phyloP scores from a whole-genome alignment of 331 rosid genomes.

The Acacia concinna region DNA sequence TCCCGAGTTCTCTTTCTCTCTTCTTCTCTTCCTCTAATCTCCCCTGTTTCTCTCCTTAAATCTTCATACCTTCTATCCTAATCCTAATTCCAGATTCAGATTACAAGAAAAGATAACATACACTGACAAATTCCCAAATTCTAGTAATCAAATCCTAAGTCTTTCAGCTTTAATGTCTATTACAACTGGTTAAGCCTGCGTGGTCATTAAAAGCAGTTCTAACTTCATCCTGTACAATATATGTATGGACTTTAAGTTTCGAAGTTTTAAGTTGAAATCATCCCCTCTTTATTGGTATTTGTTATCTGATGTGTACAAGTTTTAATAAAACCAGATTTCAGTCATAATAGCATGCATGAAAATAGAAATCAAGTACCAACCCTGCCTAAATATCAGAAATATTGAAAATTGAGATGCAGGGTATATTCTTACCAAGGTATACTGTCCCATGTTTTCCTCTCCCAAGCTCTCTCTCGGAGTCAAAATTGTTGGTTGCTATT shows the following conservation, averaged over 20 bases:
- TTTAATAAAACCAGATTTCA: not conserved
- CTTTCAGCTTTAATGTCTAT: not conserved
- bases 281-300: not conserved
- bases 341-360: not conserved
- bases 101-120: no score
- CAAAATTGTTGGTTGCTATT: conserved; percentile 59
- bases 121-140: not conserved
- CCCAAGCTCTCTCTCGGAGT: conserved; percentile 54
- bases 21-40: no score
- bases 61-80: no score
- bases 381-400: not conserved
- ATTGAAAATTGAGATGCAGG: conserved; percentile 16
- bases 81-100: no score
- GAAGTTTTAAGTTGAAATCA: not conserved
- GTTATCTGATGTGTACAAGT: not conserved
- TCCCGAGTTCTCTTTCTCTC: no score
- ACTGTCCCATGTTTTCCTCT: conserved; percentile 78
- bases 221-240: not conserved
- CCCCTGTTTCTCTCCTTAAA: no score
- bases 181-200: not conserved
- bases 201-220: not conserved
- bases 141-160: not conserved
- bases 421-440: conserved; percentile 51
- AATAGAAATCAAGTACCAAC: not conserved
- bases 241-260: no score